A percentile compares a stretch with the other conserved stretches of the same genome.
phyloP scores from a whole-genome alignment of 495 filamentous ascomycete species.

The Tetracladium marchalianum region DNA sequence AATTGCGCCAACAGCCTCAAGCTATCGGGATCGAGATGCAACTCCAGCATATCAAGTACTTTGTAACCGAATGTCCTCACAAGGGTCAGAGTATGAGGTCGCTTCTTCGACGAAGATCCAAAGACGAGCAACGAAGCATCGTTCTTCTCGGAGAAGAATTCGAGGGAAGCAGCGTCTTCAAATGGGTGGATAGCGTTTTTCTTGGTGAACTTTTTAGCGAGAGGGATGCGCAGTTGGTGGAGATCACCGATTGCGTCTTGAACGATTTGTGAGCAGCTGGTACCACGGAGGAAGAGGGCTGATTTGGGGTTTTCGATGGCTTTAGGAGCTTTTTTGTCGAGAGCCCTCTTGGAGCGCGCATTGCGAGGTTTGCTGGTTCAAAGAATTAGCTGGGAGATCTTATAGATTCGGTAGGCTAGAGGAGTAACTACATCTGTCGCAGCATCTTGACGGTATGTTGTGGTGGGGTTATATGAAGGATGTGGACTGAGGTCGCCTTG shows the following conservation, averaged over 20 bases:
- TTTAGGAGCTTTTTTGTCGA: slow-evolving; percentile 88
- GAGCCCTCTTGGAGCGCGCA: slow-evolving; percentile 84
- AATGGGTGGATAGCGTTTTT: slow-evolving; percentile 93
- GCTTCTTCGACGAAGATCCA: slow-evolving; percentile 79
- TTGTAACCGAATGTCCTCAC: slow-evolving; percentile 71
- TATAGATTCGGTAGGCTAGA: neutral
- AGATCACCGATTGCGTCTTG: slow-evolving; percentile 77
- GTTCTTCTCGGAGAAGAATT: slow-evolving; percentile 94
- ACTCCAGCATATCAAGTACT: slow-evolving; percentile 87
- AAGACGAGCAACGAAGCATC: slow-evolving; percentile 76
- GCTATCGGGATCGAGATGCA: slow-evolving; percentile 59
- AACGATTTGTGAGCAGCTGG: slow-evolving; percentile 64
- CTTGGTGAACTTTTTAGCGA: slow-evolving; percentile 82
- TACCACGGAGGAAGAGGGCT: slow-evolving; percentile 76
- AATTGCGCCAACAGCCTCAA: slow-evolving; percentile 63
- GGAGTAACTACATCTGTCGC: slow-evolving; percentile 34
- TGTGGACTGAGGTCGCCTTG: neutral
- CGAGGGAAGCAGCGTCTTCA: slow-evolving; percentile 74
- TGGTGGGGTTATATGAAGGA: slow-evolving; percentile 2
- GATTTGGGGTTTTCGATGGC: slow-evolving; percentile 77
- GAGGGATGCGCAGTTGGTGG: slow-evolving; percentile 65
- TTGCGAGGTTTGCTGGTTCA: slow-evolving; percentile 71
- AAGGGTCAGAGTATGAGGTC: slow-evolving; percentile 82
- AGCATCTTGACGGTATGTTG: slow-evolving; percentile 29
- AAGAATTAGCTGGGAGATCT: neutral